Percentiles rank a stretch among this genome's conserved stretches.
Conservation (phyloP, 495 filamentous ascomycete genomes). For the Durotheca rogersii region DNA sequence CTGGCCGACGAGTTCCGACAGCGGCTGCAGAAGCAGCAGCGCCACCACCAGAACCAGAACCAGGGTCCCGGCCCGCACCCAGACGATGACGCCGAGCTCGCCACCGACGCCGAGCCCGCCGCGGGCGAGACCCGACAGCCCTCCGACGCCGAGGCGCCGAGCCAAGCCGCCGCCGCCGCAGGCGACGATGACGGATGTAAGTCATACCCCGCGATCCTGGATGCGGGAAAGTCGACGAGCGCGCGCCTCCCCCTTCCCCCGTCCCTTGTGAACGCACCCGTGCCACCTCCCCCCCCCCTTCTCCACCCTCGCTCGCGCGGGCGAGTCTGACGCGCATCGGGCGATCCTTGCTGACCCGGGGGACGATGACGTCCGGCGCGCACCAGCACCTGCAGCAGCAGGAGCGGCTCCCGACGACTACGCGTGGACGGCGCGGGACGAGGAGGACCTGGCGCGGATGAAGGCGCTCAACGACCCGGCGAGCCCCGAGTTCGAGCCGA, state of each 20-base stretch:
- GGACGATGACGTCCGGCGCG: too few species aligned
- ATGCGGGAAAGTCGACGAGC: conserved; percentile 11
- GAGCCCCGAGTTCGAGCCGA: conserved; percentile 38
- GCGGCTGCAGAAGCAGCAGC: conserved; percentile 13
- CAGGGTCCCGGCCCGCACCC: conserved; percentile 1
- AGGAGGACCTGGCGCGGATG: conserved; percentile 42
- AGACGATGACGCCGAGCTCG: conserved; percentile 2
- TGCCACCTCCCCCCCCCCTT: too few species aligned
- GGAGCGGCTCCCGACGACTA: conserved; percentile 2
- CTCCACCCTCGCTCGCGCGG: too few species aligned
- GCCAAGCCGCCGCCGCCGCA: conserved; percentile 21
- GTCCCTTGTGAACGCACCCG: too few species aligned
- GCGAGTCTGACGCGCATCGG: too few species aligned
- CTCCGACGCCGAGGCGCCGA: conserved; percentile 8
- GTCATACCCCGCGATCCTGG: conserved; percentile 8
- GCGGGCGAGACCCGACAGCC: conserved; percentile 3
- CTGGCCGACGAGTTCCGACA: conserved; percentile 42
- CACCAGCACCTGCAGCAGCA: too few species aligned
- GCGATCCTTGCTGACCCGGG: too few species aligned
- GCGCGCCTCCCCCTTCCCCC: too few species aligned
- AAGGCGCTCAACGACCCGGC: conserved; percentile 55
- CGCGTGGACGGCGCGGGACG: conserved; percentile 20
- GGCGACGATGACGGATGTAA: conserved; percentile 23
- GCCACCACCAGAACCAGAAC: too few species aligned
- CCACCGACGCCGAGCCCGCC: conserved; percentile 1